These are phyloP conservation scores for Dendrobium officinale DNA, from an alignment of 106 monocot genomes.

Conservation along the genomic window DNA sequence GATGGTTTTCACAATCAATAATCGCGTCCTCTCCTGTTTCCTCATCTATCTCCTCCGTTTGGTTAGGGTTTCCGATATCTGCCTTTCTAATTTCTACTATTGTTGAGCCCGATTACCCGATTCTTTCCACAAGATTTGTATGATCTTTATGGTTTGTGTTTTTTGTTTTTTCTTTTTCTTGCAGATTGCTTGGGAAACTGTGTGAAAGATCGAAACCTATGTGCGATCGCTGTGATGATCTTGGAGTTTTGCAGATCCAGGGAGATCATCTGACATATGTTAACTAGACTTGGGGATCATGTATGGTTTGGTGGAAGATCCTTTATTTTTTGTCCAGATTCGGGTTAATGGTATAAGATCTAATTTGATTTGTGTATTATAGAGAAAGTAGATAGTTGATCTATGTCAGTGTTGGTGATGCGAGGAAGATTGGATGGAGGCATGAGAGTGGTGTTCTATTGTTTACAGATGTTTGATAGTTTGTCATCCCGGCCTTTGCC, in stretches of 20 bases:
- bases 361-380: not conserved
- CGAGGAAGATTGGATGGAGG: not conserved
- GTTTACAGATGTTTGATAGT: not conserved
- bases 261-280: not conserved
- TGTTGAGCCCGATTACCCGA: not conserved
- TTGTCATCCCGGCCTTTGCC: conserved; percentile 29
- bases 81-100: not conserved
- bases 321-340: too few relatives aligned
- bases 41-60: too few relatives aligned
- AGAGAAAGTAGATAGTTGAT: not conserved
- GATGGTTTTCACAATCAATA: not conserved
- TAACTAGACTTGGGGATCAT: not conserved
- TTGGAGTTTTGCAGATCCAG: not conserved
- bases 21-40: not conserved
- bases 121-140: not conserved
- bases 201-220: too few relatives aligned
- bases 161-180: not conserved
- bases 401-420: not conserved
- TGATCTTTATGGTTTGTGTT: not conserved
- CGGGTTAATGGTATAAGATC: not conserved
- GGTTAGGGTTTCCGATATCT: not conserved
- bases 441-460: not conserved
- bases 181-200: too few relatives aligned
- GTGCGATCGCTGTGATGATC: not conserved
- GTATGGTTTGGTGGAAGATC: not conserved